Evolutionary conservation across 2,329 filamentous ascomycete species (phyloP), one percentile per base, ranked within the genome.

Genomic region (Didymella lethalis): DNA sequence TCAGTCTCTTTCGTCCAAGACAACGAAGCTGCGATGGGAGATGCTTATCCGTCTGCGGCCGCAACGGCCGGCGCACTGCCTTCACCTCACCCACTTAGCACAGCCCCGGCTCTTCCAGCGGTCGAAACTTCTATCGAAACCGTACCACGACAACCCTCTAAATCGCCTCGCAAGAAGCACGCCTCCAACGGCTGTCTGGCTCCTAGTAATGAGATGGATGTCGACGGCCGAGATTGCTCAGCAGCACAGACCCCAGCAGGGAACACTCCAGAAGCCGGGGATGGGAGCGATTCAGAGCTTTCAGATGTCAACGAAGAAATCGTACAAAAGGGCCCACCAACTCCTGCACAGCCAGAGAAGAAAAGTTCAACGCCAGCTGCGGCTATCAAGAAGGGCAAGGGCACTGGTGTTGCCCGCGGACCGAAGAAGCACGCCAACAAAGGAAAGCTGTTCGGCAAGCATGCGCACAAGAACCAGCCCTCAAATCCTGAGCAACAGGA

Each of bases 251-350:
- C 73, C 20, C 69, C 72, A 7, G 64, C 63, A 18, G 66, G 59
- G 12, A 71, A 71, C 46, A 68, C 70, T 26, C 71, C 73, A 28
- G 68, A 72, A 26, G 66, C 64, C 45, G 72, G 59, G 40, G 66
- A 61, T 16, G 66, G 57, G 8, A 75, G 70, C 45, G 75, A 76
- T 60, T 77, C 74, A 40, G 75, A 75, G 43, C 66, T 77, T 5
- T 76, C 74, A 4, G 75, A 77, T 10, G 73, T 77, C 44, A 75
- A 77, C 32, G 75, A 77, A 61, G 74, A 76, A 34, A 76, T 77
- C 36, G 69, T 76, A 14, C 69, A 75, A 45, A 73, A 73, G 48
- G 72, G 70, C 1, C 71, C 73, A 8, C 73, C 74, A 26, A 70
- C 73, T 47, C 70, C 69, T 23, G 56, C 65, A 28, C 64, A 68